Base-by-base conservation (phyloP, 1,284 basidiomycete genomes). In the Phellopilus nigrolimitatus region DNA sequence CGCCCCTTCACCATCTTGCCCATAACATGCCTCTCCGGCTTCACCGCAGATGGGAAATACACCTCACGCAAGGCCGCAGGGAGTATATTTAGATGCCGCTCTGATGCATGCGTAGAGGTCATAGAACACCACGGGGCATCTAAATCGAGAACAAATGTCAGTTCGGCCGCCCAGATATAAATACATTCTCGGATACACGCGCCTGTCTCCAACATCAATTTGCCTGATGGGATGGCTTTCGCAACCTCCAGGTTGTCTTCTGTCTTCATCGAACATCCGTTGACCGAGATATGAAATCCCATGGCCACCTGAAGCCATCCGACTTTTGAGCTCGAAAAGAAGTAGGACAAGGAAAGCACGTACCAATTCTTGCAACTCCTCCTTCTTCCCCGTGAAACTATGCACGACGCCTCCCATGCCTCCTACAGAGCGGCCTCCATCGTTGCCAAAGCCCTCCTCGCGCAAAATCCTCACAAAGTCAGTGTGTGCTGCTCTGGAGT, bases 101-200 rank as follows among this genome's bases (percentile, higher is more conserved):
- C 73, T 0, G 88, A 91, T 2, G 88, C 88, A 55, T 92, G 88
- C 0, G 84, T 83, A 1, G 82, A 74, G 3, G 87, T 87, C 66
- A 89, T 75, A 2, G 84, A 78, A 63, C 91, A 94, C 89, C 91
- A 94, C 2, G 89, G 89, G 0, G 86, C 80, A 66, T 91, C 89
- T 88, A 53, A 28, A 30, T 38, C 54, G 40, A n/a, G n/a, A 27
- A 36, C 21, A 22, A 37, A 24, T 42, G 37, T 38, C 3, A 45
- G 45, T 34, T 33, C 31, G 31, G 24, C 17, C 28, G n/a, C 17
- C 7, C 30, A 27, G 36, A 38, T 10, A 43, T 25, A 10, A 37
- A 9, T 21, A 31, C 8, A n/a, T 22, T 27, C 27, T 12, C 24
- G 19, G 13, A 33, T 28, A 34, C 19, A 37, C 12, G 49, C 25